These are phyloP conservation scores for Tillandsia fasciculata DNA, from an alignment of 176 grass and related monocot genomes.

Conservation along the genomic window DNA sequence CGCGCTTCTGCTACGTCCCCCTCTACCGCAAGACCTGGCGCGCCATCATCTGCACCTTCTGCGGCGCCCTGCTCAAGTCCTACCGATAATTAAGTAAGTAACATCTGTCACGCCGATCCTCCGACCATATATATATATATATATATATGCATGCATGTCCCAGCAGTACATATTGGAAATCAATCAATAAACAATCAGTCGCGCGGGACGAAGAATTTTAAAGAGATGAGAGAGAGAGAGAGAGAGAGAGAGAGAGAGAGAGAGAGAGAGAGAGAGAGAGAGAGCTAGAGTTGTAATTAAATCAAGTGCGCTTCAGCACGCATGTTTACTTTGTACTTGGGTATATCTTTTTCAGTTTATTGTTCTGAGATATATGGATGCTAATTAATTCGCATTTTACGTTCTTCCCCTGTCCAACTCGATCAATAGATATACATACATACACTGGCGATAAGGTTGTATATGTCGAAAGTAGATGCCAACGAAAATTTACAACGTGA, in stretches of 20 bases:
- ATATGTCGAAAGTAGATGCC: too few species aligned
- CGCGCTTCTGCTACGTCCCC: conserved; percentile 79
- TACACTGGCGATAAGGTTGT: too few species aligned
- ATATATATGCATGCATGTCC: background rate
- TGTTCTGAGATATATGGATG: too few species aligned
- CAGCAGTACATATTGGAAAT: background rate
- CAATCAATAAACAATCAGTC: background rate
- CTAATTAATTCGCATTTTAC: too few species aligned
- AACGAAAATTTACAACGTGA: too few species aligned
- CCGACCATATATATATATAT: background rate
- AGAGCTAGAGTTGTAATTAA: background rate
- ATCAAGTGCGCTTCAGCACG: background rate
- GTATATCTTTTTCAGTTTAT: too few species aligned
- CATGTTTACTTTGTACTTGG: background rate
- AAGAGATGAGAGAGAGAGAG: background rate
- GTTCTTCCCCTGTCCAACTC: too few species aligned
- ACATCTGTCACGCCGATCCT: background rate
- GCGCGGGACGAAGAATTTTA: background rate
- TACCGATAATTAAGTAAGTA: conserved; percentile 44
- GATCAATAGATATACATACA: too few species aligned
- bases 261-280: conserved; percentile 1
- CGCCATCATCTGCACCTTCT: conserved; percentile 98
- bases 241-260: conserved; percentile 2
- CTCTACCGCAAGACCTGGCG: conserved; percentile 77
- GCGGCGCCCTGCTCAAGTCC: conserved; percentile 97